Evolutionary conservation across 1,284 basidiomycete species (phyloP).

Genomic region (Trichosporon faecale): DNA sequence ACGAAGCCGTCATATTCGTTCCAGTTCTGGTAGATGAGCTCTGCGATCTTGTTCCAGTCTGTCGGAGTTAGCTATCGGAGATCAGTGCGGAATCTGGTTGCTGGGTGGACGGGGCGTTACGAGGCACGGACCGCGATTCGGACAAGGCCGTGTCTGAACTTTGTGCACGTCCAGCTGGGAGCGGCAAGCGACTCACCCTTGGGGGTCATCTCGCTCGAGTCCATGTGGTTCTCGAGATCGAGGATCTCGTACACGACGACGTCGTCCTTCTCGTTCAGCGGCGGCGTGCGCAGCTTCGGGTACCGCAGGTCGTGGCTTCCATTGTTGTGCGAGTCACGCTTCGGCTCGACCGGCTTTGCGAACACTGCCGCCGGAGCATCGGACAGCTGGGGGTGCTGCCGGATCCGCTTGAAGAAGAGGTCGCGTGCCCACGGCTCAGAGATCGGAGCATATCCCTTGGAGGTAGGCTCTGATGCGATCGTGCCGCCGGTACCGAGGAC

Average conservation of each 20-base stretch:
- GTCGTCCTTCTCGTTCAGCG: slow-evolving; percentile 37
- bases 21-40: slow-evolving; percentile 45
- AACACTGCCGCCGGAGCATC: slow-evolving; percentile 21
- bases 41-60: slow-evolving; percentile 50
- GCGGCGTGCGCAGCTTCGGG: slow-evolving; percentile 41
- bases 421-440: slow-evolving; percentile 37
- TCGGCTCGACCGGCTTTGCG: slow-evolving; percentile 7
- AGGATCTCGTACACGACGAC: slow-evolving; percentile 46
- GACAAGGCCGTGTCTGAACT: slow-evolving; percentile 7
- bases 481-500: slow-evolving; percentile 49
- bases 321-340: slow-evolving; percentile 4
- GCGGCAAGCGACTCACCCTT: slow-evolving; percentile 30
- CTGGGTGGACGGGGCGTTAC: neutral
- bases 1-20: slow-evolving; percentile 47
- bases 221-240: slow-evolving; percentile 49
- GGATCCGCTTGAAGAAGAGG: slow-evolving; percentile 46
- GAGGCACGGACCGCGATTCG: slow-evolving; percentile 5
- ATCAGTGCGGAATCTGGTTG: neutral
- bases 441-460: slow-evolving; percentile 40
- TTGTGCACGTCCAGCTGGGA: neutral
- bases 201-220: slow-evolving; percentile 48
- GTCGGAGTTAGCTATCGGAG: slow-evolving; percentile 6
- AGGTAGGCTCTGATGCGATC: slow-evolving; percentile 45
- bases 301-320: slow-evolving; percentile 38
- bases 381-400: slow-evolving; percentile 45